Percentiles rank a stretch among this genome's conserved stretches.
Evolutionary conservation across 106 monocot genomes (phyloP).

Genomic region (Allium cepa): DNA sequence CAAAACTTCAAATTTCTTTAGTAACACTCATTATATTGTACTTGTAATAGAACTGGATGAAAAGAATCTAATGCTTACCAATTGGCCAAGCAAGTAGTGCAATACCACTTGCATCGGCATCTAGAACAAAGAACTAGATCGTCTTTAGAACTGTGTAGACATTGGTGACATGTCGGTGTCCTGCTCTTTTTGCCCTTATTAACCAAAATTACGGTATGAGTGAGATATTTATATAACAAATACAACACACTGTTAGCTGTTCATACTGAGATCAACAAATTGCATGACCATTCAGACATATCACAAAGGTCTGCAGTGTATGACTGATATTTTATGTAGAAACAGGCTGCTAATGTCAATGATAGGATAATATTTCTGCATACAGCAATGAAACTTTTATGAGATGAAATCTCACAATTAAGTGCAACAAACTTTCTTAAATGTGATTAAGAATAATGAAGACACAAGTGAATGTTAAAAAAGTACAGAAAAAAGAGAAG

Average conservation of each 20-base stretch:
- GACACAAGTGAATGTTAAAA: too few relatives aligned
- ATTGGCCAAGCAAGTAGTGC: not conserved
- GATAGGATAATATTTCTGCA: not conserved
- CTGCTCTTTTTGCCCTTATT: not conserved
- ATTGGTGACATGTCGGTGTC: slow-evolving; percentile 9
- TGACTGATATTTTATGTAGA: not conserved
- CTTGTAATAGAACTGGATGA: not conserved
- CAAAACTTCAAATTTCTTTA: not conserved
- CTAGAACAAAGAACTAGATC: slow-evolving; percentile 1
- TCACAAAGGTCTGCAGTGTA: not conserved
- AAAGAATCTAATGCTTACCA: not conserved
- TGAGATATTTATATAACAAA: not conserved
- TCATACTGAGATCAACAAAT: too few relatives aligned
- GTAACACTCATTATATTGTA: not conserved
- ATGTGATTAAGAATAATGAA: too few relatives aligned
- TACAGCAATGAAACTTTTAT: not conserved
- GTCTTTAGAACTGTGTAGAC: slow-evolving; percentile 1
- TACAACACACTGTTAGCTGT: too few relatives aligned
- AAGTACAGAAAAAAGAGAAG: too few relatives aligned
- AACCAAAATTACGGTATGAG: not conserved
- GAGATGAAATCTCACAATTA: not conserved
- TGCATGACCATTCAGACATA: too few relatives aligned
- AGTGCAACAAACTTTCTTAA: not conserved
- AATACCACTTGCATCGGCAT: slow-evolving; percentile 8
- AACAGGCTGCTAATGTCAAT: not conserved